Base-by-base conservation (phyloP, 2,329 filamentous ascomycete species). In the Orbilia quercus region DNA sequence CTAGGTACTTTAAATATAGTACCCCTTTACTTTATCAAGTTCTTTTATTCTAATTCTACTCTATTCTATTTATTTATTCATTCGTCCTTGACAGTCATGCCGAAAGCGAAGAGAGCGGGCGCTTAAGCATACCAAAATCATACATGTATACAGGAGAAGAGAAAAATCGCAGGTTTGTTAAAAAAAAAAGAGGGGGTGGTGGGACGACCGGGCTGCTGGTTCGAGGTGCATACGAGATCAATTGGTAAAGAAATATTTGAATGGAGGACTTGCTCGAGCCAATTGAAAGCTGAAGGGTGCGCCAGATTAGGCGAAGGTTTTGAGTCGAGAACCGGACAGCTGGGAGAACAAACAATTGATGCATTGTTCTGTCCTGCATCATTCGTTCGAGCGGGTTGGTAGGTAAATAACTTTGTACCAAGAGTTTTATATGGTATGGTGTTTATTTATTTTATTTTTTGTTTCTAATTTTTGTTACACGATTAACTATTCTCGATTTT, bases 21-120 rank as follows among this genome's bases (percentile, higher is more conserved):
- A n/a, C n/a, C n/a, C n/a, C n/a, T n/a, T n/a, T n/a, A n/a, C n/a
- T n/a, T n/a, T n/a, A n/a, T n/a, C n/a, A n/a, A n/a, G n/a, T n/a
- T n/a, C n/a, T n/a, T n/a, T n/a, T n/a, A n/a, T n/a, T n/a, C n/a
- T n/a, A n/a, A n/a, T n/a, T n/a, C n/a, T n/a, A n/a, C n/a, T n/a
- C 25, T n/a, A 22, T 7, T 14, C 7, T n/a, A 7, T 40, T 22
- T 54, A 9, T 54, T 38, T 36, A 9, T 54, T 54, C 38, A 36
- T 23, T 57, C 25, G 11, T 58, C 22, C 48, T 59, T 59, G 58
- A 34, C 63, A 36, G 45, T 22, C 62, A 65, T 55, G 53, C n/a
- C 4, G 45, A 42, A 42, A 42, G 16, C 40, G 18, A 45, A 47
- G 16, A 42, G 28, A 31, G 31, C 50, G 62, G 62, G 62, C 62